These are phyloP conservation scores for Leccinum angustisporum DNA, from an alignment of 1,284 basidiomycete species.

Conservation along the genomic window DNA sequence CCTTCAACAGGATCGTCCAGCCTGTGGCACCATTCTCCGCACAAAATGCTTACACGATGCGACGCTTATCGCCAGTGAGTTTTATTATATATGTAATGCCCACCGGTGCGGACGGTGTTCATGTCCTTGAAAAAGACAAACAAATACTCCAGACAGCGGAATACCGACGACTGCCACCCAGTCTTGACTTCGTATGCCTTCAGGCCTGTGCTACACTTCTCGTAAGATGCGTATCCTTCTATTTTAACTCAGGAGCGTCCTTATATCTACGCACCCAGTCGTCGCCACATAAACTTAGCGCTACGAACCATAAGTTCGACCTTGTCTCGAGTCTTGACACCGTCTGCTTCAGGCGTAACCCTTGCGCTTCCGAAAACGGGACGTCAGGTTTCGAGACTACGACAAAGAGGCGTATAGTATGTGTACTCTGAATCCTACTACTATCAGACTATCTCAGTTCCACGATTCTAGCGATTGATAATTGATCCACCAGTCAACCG, in stretches of 20 bases:
- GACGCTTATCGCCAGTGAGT: not conserved
- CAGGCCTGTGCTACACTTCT: not conserved
- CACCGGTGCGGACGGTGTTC: not conserved
- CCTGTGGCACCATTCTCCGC: not conserved
- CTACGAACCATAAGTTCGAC: too few species aligned
- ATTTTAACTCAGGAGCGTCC: not conserved
- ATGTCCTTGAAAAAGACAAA: not conserved
- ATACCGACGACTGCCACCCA: not conserved
- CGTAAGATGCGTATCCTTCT: not conserved
- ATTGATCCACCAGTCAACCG: not conserved
- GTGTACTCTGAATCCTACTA: too few species aligned
- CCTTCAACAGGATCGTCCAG: not conserved
- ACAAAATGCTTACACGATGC: slow-evolving; percentile 3
- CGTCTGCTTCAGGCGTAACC: not conserved
- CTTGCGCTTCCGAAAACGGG: not conserved
- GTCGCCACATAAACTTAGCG: not conserved
- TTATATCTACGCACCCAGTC: not conserved
- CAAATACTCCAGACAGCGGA: not conserved
- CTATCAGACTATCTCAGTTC: not conserved
- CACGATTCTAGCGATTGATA: not conserved
- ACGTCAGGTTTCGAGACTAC: not conserved
- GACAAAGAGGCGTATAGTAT: not conserved
- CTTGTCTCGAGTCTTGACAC: not conserved
- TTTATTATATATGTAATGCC: too few species aligned
- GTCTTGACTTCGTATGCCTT: not conserved